Evolutionary conservation across 306 rosid species (phyloP).

Genomic region (Rubus parviflorus): DNA sequence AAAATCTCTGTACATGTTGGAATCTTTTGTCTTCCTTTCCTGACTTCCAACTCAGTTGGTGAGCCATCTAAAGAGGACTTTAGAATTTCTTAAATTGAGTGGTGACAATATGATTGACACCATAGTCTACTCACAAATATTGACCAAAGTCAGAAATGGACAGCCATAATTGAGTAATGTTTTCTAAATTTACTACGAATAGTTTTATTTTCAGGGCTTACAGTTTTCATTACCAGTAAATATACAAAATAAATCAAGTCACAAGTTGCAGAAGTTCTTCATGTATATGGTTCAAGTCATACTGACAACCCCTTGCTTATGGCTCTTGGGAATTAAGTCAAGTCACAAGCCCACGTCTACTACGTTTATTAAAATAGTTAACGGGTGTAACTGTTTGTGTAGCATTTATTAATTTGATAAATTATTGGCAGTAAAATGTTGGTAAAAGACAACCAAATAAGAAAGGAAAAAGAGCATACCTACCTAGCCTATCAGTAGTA

Average conservation of each 20-base stretch:
- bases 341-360: background rate
- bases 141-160: background rate
- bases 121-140: background rate
- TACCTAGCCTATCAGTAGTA: background rate
- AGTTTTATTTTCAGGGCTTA: background rate
- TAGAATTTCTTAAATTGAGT: background rate
- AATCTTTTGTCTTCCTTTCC: background rate
- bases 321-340: background rate
- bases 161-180: background rate
- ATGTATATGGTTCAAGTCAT: background rate
- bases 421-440: too few relatives aligned
- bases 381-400: background rate
- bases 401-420: background rate
- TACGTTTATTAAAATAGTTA: background rate
- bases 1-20: background rate
- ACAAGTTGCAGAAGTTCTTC: background rate
- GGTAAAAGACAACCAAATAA: background rate
- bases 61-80: constrained; percentile 11
- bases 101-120: background rate
- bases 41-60: background rate
- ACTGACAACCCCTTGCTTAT: background rate
- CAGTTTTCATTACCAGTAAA: background rate
- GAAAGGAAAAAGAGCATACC: background rate
- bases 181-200: background rate
- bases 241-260: background rate